Conservation (phyloP, 2,329 filamentous ascomycete genomes). For the Triangularia setosa region DNA sequence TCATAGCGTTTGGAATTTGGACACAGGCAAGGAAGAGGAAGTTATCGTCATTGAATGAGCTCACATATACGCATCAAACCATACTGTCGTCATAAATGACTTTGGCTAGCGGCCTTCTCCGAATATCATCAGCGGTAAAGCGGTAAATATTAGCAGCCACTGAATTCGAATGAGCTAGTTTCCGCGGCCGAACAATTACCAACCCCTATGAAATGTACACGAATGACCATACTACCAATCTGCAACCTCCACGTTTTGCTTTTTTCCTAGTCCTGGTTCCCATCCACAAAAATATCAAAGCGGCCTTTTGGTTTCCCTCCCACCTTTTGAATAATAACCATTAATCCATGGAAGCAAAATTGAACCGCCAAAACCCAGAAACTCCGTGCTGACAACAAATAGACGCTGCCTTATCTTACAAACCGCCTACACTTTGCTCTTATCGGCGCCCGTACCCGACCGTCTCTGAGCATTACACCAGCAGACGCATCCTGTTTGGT, state of each 20-base stretch:
- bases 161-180: background rate
- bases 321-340: background rate
- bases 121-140: background rate
- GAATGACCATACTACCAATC: background rate
- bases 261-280: background rate
- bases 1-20: background rate
- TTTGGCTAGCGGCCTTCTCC: background rate
- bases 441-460: background rate
- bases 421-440: background rate
- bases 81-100: background rate
- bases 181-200: background rate
- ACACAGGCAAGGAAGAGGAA: background rate
- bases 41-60: background rate
- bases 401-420: background rate
- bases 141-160: background rate
- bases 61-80: background rate
- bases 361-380: background rate
- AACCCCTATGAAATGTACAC: background rate
- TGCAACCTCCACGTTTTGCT: background rate
- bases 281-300: background rate
- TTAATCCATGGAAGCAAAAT: background rate
- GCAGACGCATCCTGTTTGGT: background rate
- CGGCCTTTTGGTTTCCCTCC: background rate
- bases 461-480: no score
- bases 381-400: slow-evolving; percentile 1